Evolutionary conservation across 345 rosid genomes (phyloP).

Genomic region (Sapria himalayana): DNA sequence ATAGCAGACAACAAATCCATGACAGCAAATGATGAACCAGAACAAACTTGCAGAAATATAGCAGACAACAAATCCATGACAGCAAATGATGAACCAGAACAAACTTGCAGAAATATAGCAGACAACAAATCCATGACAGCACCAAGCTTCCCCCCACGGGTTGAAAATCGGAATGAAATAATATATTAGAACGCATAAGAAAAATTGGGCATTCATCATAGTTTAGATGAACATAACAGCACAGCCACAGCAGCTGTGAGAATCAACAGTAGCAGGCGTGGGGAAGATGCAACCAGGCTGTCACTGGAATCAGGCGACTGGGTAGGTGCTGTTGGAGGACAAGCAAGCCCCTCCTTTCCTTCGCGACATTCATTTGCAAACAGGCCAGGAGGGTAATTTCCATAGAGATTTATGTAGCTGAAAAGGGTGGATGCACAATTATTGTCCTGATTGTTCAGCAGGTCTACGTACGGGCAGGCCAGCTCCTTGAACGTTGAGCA

Average conservation of each 20-base stretch:
- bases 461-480: constrained; percentile 34
- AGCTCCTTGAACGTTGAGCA: constrained; percentile 33
- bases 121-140: too few relatives aligned
- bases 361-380: constrained; percentile 33
- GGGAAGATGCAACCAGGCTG: constrained; percentile 5
- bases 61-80: too few relatives aligned
- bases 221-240: too few relatives aligned
- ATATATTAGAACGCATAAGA: too few relatives aligned
- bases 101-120: too few relatives aligned
- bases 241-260: constrained; percentile 9
- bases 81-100: too few relatives aligned
- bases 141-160: too few relatives aligned
- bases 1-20: too few relatives aligned
- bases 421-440: constrained; percentile 42
- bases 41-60: too few relatives aligned
- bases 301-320: constrained; percentile 6
- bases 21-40: too few relatives aligned
- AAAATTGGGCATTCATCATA: too few relatives aligned
- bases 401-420: constrained; percentile 38
- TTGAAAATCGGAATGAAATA: too few relatives aligned
- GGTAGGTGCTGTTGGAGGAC: constrained; percentile 17
- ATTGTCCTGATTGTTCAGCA: constrained; percentile 23
- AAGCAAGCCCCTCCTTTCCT: constrained; percentile 33
- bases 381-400: constrained; percentile 47
- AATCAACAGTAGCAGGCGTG: constrained; percentile 3